Evolutionary conservation across 345 rosid species (phyloP), one percentile per base, ranked within the genome.

Genomic region (Psidium guajava): DNA sequence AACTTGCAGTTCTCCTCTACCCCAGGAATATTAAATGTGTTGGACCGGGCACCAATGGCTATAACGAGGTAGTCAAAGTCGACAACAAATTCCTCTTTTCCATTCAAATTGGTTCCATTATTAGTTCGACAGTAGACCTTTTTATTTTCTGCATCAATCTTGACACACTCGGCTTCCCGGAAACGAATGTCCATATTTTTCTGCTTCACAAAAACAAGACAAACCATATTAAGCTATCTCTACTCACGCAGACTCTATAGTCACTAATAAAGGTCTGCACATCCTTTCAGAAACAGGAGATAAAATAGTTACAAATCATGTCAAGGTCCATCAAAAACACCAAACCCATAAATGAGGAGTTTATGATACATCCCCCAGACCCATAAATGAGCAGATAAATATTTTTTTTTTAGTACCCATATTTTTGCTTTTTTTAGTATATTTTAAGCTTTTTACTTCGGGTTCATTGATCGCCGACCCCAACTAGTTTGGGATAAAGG

Each of bases 1-100:
- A 96, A 97, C 88, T 95, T 91, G 88, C 99, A 97, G 88, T 96
- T 91, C 90, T 95, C 98, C 87, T 88, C 94, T 12, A 97, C 99
- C 84, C 99, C 99, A 15, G 99, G 99, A 32, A 97, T 97, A 85
- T 95, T 96, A 88, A 97, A 97, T 74, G 99, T 97, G 91, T 97
- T 97, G 52, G 98, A 88, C 84, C 95, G 96, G 86, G 96, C 99
- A 84, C 99, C 99, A 89, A 96, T 95, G 20, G 99, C 99, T 84
- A 97, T 90, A 24, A 97, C 94, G 83, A 97, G 99, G 88, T 93
- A 97, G 89, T 97, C 99, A 86, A 92, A 96, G 58, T 93, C 98
- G 74, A 95, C 96, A 55, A 84, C 89, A 91, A 97, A 96, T 85
- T 95, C 99, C 61, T 90, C 88, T 85, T 92, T 90, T 28, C 95